Evolutionary conservation across 106 monocot species (phyloP), one percentile per base, ranked within the genome.

Genomic region (Phalaenopsis equestris): DNA sequence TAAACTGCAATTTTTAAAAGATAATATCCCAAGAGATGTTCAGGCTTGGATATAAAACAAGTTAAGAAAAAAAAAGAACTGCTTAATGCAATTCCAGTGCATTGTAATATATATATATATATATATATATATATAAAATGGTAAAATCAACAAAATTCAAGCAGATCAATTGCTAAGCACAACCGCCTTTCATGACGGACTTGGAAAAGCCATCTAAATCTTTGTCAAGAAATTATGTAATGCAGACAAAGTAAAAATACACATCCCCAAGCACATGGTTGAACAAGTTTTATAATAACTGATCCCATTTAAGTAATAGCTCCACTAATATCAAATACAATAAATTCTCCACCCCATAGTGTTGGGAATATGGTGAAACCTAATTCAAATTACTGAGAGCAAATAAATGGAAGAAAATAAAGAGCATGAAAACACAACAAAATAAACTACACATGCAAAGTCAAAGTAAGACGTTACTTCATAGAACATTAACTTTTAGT

Each of bases 1-100:
- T 85, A 78, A 86, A 93, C 95, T 95, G 80, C 84, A 91, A 77
- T 41, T 7, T 6, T 70, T 49, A 56, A 74, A 74, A 74, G 43
- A 70, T 19, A 74, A 74, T 74, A 74, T 19, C 8, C 6, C 41
- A 45, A 42, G 74, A 74, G 74, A 74, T 43, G 74, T 74, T 41
- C 6, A 74, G 9, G 18, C 8, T 39, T 70, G 38, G 11, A 70
- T 70, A 70, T 70, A 70, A 39, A 45, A 45, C 11, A 19, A 70
- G 30, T 30, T 0, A 10, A 3, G 43, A n/a, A 18, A 39, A 74
- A 52, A 30, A 4, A 77, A 37, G 78, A 4, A 61, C 6, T 67
- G 30, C 21, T 24, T 78, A 72, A 49, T 70, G 49, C 56, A 17
- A 56, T 48, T 77, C 65, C 23, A 49, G 3, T 38, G 68, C 67